Evolutionary conservation across 1,139 yeast species (phyloP), one percentile per base, ranked within the genome.

Genomic region (Hemisphaericaspora xylofermentans): DNA sequence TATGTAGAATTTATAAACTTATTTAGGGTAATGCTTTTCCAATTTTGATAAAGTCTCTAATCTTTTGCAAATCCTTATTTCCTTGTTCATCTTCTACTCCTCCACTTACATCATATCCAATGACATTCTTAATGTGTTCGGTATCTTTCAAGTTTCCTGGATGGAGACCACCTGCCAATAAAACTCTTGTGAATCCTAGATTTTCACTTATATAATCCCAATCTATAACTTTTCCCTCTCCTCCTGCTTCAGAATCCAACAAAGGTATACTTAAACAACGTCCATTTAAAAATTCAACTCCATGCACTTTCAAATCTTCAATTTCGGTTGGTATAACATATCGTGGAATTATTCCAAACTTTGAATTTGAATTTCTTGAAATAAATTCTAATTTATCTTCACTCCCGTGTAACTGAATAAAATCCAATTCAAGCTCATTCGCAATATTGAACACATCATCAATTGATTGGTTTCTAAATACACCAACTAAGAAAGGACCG

Each of bases 71-170:
- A 58, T 88, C 95, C 62, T 91, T 93, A 3, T 54, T 61, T 3
- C 95, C 96, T 16, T 59, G 42, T 16, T 75, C 64, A 1, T 87
- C 79, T 48, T 88, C 98, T 1, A 91, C 96, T 1, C 98, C 98
- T 12, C 97, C 93, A 57, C 96, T 85, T 7, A 93, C 98, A 62
- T 93, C 98, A 25, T 84, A 93, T 2, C 97, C 98, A 33, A 81
- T 58, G n/a, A 87, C 85, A 82, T 43, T 68, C 53, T 58, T 36
- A 66, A 68, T 36, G 41, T 45, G 35, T 60, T 50, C 12, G 0
- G 95, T 94, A 1, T 61, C 60, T 0, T 44, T 44, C 10, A 93
- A 87, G 53, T 91, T 93, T 0, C 72, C 80, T 0, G 94, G 88
- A 0, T 72, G 82, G 44, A 93, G 69, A 0, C 98, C 98, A 4